Conservation (phyloP, 139 green algal genomes). For the Volvox reticuliferus region DNA sequence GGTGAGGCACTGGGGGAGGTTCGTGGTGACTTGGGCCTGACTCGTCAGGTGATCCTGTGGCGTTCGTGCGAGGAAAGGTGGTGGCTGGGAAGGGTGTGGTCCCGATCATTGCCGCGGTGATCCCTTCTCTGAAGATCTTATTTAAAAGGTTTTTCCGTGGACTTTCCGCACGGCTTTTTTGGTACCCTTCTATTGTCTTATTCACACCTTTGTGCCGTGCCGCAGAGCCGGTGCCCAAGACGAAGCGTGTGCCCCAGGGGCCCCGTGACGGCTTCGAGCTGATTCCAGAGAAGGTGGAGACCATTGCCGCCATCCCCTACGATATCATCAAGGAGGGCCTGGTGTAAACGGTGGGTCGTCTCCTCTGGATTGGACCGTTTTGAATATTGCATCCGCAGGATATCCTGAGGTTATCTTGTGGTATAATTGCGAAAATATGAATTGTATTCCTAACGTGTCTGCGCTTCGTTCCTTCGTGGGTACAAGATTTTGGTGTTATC, state of each 20-base stretch:
- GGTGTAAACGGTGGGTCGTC: slow-evolving; percentile 37
- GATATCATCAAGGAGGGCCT: slow-evolving; percentile 95
- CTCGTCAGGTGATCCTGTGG: no score
- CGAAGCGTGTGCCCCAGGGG: slow-evolving; percentile 84
- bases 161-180: not conserved
- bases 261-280: slow-evolving; percentile 90
- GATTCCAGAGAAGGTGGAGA: slow-evolving; percentile 84
- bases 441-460: no score
- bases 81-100: no score
- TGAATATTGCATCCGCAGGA: not conserved
- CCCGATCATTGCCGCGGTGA: no score
- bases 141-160: not conserved
- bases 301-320: slow-evolving; percentile 97
- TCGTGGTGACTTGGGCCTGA: no score
- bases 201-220: no score
- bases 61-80: no score
- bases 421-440: no score
- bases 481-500: no score
- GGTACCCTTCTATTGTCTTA: not conserved
- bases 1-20: slow-evolving; percentile 53
- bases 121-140: no score
- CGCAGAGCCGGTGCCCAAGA: slow-evolving; percentile 57
- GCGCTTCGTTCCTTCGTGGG: no score
- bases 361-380: not conserved
- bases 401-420: not conserved